phyloP scores from a whole-genome alignment of 148 eudicot genomes.

The Arctostaphylos glauca region DNA sequence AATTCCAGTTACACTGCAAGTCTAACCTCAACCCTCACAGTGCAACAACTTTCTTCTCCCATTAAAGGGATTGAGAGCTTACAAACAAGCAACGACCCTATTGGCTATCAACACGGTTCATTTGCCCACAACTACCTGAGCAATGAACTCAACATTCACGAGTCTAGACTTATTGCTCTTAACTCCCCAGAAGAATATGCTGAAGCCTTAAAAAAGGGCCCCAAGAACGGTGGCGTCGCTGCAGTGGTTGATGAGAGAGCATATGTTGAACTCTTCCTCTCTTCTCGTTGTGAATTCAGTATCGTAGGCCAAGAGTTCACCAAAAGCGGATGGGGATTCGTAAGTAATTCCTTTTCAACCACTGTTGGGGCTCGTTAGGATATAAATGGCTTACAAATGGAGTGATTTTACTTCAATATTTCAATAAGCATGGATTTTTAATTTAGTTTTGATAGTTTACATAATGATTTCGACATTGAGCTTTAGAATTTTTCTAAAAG shows the following conservation, averaged over 20 bases:
- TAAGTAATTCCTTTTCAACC: slow-evolving; percentile 35
- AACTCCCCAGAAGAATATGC: slow-evolving; percentile 43
- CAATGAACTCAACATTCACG: slow-evolving; percentile 39
- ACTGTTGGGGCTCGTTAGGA: not conserved
- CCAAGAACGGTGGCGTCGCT: slow-evolving; percentile 65
- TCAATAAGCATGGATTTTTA: no score
- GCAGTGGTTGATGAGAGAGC: slow-evolving; percentile 68
- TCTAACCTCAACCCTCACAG: no score
- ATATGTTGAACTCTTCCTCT: no score
- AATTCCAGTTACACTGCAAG: slow-evolving; percentile 42
- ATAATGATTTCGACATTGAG: no score
- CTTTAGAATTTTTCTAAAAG: no score
- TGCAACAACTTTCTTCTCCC: not conserved
- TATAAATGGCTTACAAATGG: not conserved
- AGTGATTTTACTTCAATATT: not conserved
- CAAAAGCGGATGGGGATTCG: slow-evolving; percentile 79
- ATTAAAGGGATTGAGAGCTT: slow-evolving; percentile 62
- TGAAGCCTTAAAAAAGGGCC: slow-evolving; percentile 48
- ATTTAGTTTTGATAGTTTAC: no score
- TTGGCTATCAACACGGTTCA: slow-evolving; percentile 69
- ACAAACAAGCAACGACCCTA: slow-evolving; percentile 39
- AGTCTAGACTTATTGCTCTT: slow-evolving; percentile 55
- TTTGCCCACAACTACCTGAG: slow-evolving; percentile 50
- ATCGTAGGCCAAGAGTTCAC: slow-evolving; percentile 69
- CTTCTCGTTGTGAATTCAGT: slow-evolving; percentile 65